These are phyloP conservation scores for Basidioascus undulatus DNA, from an alignment of 768 basidiomycete genomes.

Conservation along the genomic window DNA sequence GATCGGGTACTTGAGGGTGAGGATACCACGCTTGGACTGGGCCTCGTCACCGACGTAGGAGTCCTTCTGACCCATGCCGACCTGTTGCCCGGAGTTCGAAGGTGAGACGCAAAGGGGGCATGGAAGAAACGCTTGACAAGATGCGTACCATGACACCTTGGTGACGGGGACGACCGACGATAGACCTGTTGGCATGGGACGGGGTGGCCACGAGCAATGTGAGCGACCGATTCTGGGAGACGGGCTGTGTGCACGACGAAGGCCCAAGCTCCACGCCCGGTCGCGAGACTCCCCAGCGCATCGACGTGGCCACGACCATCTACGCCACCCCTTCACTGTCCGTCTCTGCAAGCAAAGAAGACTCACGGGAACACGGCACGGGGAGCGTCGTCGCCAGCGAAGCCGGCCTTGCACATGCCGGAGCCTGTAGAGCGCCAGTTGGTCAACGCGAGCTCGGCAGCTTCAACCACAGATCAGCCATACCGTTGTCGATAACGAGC, in stretches of 20 bases:
- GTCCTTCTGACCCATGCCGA: slow-evolving; percentile 66
- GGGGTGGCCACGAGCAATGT: background rate
- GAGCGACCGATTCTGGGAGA: background rate
- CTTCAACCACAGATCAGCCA: background rate
- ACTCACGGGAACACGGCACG: slow-evolving; percentile 42
- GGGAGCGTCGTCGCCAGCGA: slow-evolving; percentile 60
- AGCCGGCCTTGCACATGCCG: slow-evolving; percentile 99
- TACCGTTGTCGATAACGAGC: slow-evolving; percentile 15
- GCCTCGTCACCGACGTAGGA: slow-evolving; percentile 89
- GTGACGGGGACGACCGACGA: slow-evolving; percentile 84
- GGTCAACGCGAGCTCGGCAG: background rate
- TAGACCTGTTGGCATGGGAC: slow-evolving; percentile 19
- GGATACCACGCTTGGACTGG: slow-evolving; percentile 82
- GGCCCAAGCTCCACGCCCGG: too few species aligned
- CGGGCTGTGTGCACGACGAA: too few species aligned
- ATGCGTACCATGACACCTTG: slow-evolving; percentile 92
- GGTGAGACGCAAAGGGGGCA: too few species aligned
- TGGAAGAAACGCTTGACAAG: too few species aligned
- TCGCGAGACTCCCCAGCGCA: too few species aligned
- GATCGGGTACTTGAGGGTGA: slow-evolving; percentile 78
- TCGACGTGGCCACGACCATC: too few species aligned
- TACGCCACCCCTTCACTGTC: too few species aligned
- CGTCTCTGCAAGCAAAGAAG: too few species aligned
- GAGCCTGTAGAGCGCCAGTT: slow-evolving; percentile 38
- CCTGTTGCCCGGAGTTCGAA: too few species aligned